phyloP scores from a whole-genome alignment of 2,329 filamentous ascomycete genomes.

The Xylariaceae sp. region DNA sequence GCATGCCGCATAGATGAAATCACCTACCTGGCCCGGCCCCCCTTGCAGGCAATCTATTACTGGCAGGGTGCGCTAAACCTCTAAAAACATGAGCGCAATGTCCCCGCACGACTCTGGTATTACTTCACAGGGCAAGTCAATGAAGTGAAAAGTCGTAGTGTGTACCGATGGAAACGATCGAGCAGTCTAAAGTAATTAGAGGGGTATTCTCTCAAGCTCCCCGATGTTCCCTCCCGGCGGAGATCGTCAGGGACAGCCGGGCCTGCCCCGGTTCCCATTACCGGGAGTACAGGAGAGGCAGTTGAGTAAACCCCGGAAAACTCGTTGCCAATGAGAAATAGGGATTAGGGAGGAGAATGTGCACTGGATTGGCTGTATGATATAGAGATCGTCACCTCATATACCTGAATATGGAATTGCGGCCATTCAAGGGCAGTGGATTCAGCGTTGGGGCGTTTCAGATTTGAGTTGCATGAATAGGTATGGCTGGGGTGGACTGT shows the following conservation, averaged over 20 bases:
- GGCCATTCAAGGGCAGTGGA: not conserved
- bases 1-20: too few species aligned
- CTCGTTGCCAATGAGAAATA: too few species aligned
- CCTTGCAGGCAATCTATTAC: too few species aligned
- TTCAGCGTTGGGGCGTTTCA: not conserved
- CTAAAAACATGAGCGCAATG: not conserved
- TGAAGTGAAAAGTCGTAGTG: not conserved
- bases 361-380: constrained; percentile 4
- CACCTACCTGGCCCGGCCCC: too few species aligned
- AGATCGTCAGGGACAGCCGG: not conserved
- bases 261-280: too few species aligned
- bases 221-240: too few species aligned
- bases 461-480: not conserved
- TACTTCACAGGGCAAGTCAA: not conserved
- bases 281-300: too few species aligned
- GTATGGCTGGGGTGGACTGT: too few species aligned
- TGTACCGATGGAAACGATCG: too few species aligned
- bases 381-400: constrained; percentile 2
- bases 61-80: too few species aligned
- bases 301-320: too few species aligned
- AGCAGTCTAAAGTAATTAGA: not conserved
- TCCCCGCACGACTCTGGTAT: not conserved
- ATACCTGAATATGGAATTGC: not conserved
- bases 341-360: not conserved
- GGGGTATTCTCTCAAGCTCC: too few species aligned